phyloP scores from a whole-genome alignment of 225 moss, liverwort and hornwort species.

The Anthoceros angustus region DNA sequence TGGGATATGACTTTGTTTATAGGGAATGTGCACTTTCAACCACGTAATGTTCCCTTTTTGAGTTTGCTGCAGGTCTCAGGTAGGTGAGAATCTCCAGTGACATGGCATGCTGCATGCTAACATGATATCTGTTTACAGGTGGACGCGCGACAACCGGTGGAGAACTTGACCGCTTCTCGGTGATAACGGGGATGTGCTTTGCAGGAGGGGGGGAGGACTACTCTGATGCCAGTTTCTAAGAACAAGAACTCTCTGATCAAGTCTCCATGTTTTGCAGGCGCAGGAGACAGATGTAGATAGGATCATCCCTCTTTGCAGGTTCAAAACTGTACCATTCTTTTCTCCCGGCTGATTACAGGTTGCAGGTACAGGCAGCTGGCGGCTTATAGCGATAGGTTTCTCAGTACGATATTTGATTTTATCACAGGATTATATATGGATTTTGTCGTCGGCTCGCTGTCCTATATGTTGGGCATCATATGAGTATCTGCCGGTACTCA shows the following conservation, averaged over 20 bases:
- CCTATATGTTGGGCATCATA: too few relatives aligned
- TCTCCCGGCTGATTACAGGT: neutral
- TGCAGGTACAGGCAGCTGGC: neutral
- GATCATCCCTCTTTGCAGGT: neutral
- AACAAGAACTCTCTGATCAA: neutral
- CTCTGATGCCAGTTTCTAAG: neutral
- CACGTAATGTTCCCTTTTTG: slow-evolving; percentile 5
- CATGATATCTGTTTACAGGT: slow-evolving; percentile 31
- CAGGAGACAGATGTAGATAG: neutral
- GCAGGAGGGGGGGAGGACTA: slow-evolving; percentile 12
- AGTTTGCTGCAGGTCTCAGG: slow-evolving; percentile 27
- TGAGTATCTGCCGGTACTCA: too few relatives aligned
- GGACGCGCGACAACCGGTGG: slow-evolving; percentile 21
- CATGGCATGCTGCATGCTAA: slow-evolving; percentile 16
- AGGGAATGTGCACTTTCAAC: slow-evolving; percentile 9
- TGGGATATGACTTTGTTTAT: neutral
- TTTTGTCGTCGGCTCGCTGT: too few relatives aligned
- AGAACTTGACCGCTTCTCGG: slow-evolving; percentile 11
- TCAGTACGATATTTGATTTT: too few relatives aligned
- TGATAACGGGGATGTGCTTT: slow-evolving; percentile 17
- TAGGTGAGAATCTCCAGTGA: slow-evolving; percentile 15
- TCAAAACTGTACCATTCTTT: neutral
- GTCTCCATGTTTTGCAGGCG: neutral
- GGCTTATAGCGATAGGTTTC: neutral
- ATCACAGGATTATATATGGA: too few relatives aligned